These are phyloP conservation scores for Ganoderma lucidum DNA, from an alignment of 1,284 basidiomycete species.

Conservation along the genomic window DNA sequence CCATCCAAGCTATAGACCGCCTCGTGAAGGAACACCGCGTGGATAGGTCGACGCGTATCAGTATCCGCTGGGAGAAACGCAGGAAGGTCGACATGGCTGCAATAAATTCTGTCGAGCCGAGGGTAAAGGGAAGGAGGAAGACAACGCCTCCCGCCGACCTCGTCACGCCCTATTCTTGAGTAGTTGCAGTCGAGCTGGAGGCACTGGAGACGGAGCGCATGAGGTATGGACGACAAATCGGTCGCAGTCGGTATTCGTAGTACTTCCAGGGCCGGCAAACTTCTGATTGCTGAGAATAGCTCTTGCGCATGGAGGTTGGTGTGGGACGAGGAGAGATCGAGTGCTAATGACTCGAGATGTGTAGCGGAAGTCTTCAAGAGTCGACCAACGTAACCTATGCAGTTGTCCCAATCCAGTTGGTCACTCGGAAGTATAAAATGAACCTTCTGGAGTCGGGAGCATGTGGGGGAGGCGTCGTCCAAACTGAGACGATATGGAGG, in stretches of 20 bases:
- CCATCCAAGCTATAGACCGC: neutral
- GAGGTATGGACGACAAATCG: neutral
- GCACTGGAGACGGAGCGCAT: neutral
- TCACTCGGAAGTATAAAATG: neutral
- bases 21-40: neutral
- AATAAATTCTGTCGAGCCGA: neutral
- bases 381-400: neutral
- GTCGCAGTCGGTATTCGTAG: neutral
- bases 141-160: neutral
- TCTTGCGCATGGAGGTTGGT: neutral
- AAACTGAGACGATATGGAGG: neutral
- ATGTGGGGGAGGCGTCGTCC: neutral
- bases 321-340: neutral
- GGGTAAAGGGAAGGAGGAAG: neutral
- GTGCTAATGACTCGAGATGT: neutral
- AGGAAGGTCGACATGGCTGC: neutral
- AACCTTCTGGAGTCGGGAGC: neutral
- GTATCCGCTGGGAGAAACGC: neutral
- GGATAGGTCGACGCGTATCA: neutral
- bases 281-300: neutral
- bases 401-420: neutral
- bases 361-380: neutral
- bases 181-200: constrained; percentile 1
- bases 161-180: neutral
- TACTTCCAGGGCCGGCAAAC: neutral